Evolutionary conservation across 1,284 basidiomycete species (phyloP).

Genomic region (Sporisorium iseilematis-ciliati): DNA sequence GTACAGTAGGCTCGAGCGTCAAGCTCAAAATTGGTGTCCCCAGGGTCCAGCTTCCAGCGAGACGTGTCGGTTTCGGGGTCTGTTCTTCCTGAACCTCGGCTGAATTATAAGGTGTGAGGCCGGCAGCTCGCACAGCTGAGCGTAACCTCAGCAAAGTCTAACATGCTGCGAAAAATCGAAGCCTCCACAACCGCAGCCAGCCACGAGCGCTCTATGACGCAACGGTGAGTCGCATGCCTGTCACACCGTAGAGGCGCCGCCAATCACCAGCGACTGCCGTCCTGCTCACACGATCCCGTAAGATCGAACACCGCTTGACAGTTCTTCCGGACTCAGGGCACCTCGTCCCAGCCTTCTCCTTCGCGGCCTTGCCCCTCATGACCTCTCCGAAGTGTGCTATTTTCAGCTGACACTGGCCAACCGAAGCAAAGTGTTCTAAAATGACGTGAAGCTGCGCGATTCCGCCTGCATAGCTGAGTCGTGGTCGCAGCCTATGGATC

Average conservation of each 20-base stretch:
- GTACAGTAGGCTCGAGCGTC: conserved; percentile 18
- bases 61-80: conserved; percentile 6
- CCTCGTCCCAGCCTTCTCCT: not conserved
- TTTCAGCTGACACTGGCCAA: conserved; percentile 2
- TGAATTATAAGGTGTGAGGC: conserved; percentile 16
- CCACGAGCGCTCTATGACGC: conserved; percentile 33
- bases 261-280: conserved; percentile 11
- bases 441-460: conserved; percentile 45
- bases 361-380: not conserved
- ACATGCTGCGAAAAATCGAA: not conserved
- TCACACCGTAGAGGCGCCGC: not conserved
- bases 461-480: conserved; percentile 32
- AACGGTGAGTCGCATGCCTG: conserved; percentile 13
- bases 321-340: conserved; percentile 13
- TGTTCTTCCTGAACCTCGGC: conserved; percentile 19
- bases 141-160: not conserved
- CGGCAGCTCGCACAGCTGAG: not conserved
- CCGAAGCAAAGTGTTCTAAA: not conserved
- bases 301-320: conserved; percentile 14
- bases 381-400: conserved; percentile 13
- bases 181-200: conserved; percentile 23
- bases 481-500: conserved; percentile 1
- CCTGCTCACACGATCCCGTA: conserved; percentile 25
- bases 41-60: not conserved
- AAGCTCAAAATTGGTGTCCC: too few relatives aligned